Conservation (phyloP, 2,329 filamentous ascomycete genomes). For the Fusarium redolens region DNA sequence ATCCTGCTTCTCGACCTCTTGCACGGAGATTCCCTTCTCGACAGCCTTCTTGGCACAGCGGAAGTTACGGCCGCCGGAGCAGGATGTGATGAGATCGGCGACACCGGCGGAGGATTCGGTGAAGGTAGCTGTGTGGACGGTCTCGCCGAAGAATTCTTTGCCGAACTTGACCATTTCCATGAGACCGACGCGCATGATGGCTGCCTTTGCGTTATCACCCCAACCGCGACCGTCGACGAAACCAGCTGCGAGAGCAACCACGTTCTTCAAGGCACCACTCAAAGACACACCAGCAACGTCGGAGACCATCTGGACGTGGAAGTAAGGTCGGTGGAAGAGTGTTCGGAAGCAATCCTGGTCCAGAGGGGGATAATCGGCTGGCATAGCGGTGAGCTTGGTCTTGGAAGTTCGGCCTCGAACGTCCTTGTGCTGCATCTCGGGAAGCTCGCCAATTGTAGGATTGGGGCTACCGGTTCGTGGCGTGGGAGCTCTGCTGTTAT, state of each 20-base stretch:
- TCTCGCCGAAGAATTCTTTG: constrained; percentile 89
- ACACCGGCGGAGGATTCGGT: constrained; percentile 97
- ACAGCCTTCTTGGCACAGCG: constrained; percentile 91
- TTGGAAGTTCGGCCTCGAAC: constrained; percentile 74
- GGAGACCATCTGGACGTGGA: constrained; percentile 92
- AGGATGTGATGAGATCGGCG: constrained; percentile 94
- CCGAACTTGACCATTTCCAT: constrained; percentile 98
- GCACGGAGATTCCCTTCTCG: constrained; percentile 80
- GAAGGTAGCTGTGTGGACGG: constrained; percentile 85
- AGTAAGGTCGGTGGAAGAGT: constrained; percentile 96
- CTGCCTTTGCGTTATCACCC: constrained; percentile 99
- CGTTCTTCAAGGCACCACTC: constrained; percentile 94
- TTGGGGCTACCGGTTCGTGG: constrained; percentile 61
- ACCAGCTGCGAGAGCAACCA: constrained; percentile 92
- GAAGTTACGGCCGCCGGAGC: constrained; percentile 92
- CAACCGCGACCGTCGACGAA: constrained; percentile 96
- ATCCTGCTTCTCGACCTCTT: constrained; percentile 88
- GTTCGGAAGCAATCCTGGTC: constrained; percentile 85
- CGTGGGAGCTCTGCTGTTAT: constrained; percentile 77
- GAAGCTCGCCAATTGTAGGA: constrained; percentile 63
- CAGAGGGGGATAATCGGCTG: constrained; percentile 84
- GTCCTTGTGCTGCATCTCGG: constrained; percentile 74
- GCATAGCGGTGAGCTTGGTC: constrained; percentile 79
- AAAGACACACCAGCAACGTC: constrained; percentile 98
- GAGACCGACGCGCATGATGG: constrained; percentile 94